Conservation (phyloP, 805 yeast species). For the Spathaspora gorwiae region DNA sequence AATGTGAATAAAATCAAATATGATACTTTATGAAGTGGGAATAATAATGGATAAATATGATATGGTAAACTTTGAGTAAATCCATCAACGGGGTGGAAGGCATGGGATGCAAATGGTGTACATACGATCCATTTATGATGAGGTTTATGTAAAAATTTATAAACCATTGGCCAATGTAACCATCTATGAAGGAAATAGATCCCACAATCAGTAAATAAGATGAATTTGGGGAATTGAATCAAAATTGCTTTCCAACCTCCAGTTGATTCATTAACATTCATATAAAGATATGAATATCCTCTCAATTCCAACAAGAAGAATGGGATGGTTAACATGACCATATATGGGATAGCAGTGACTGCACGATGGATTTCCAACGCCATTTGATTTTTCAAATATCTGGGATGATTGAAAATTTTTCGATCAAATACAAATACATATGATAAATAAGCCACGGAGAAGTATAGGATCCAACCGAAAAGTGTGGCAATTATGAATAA, state of each 20-base stretch:
- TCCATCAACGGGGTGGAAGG: slow-evolving; percentile 98
- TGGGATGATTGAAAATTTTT: slow-evolving; percentile 89
- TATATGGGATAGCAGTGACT: slow-evolving; percentile 73
- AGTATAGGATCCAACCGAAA: slow-evolving; percentile 84
- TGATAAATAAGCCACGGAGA: slow-evolving; percentile 70
- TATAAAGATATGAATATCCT: slow-evolving; percentile 79
- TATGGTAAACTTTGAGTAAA: slow-evolving; percentile 90
- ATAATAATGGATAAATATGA: slow-evolving; percentile 84
- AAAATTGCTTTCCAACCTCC: slow-evolving; percentile 67
- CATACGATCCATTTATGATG: slow-evolving; percentile 99
- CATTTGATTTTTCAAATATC: slow-evolving; percentile 92
- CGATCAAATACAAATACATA: slow-evolving; percentile 80
- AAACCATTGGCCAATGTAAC: slow-evolving; percentile 88
- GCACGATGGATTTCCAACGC: slow-evolving; percentile 78
- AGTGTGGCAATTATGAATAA: slow-evolving; percentile 65
- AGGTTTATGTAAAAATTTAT: slow-evolving; percentile 87
- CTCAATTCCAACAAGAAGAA: slow-evolving; percentile 82
- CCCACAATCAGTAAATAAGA: slow-evolving; percentile 91
- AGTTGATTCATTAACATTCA: slow-evolving; percentile 53
- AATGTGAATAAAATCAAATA: slow-evolving; percentile 80
- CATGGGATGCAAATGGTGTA: slow-evolving; percentile 97
- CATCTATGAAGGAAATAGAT: slow-evolving; percentile 89
- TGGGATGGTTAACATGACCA: slow-evolving; percentile 85
- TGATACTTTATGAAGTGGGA: slow-evolving; percentile 86
- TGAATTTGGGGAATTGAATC: slow-evolving; percentile 69